phyloP scores from a whole-genome alignment of 768 basidiomycete species.

The Gautieria morchelliformis region DNA sequence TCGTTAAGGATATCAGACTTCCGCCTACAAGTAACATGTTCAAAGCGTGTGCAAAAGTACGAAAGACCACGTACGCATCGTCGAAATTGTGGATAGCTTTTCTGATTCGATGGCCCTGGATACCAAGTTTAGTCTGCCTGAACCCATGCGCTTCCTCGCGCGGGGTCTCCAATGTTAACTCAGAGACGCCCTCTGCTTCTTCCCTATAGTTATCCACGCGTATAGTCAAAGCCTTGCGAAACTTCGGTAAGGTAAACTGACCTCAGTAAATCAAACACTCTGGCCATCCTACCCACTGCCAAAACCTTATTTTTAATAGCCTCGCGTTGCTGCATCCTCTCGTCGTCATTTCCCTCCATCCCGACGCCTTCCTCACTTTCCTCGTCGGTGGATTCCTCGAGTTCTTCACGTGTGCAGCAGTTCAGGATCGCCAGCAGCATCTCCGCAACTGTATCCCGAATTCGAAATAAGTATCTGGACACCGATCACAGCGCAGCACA shows the following conservation, averaged over 20 bases:
- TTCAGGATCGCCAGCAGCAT: constrained; percentile 44
- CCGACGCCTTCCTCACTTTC: constrained; percentile 29
- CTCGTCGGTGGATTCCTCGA: constrained; percentile 34
- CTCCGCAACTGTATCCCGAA: constrained; percentile 33
- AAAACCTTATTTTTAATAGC: constrained; percentile 44
- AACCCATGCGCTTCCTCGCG: constrained; percentile 32
- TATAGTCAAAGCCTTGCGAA: neutral
- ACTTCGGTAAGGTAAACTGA: constrained; percentile 13
- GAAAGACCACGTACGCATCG: constrained; percentile 49
- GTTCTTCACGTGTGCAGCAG: constrained; percentile 41
- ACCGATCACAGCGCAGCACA: neutral
- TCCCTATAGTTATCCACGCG: constrained; percentile 35
- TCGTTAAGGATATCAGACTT: constrained; percentile 68
- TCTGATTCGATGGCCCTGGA: constrained; percentile 49
- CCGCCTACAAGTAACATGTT: constrained; percentile 34
- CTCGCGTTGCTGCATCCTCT: constrained; percentile 23
- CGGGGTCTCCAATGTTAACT: constrained; percentile 30
- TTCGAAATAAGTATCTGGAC: neutral
- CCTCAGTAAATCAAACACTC: constrained; percentile 38
- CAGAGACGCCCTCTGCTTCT: constrained; percentile 70
- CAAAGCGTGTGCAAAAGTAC: neutral
- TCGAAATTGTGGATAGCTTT: constrained; percentile 61
- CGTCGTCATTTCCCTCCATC: neutral
- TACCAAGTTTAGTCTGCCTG: constrained; percentile 36
- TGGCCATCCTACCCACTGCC: constrained; percentile 39